phyloP scores from a whole-genome alignment of 2,329 filamentous ascomycete species.

The Penicillium sumatraense region DNA sequence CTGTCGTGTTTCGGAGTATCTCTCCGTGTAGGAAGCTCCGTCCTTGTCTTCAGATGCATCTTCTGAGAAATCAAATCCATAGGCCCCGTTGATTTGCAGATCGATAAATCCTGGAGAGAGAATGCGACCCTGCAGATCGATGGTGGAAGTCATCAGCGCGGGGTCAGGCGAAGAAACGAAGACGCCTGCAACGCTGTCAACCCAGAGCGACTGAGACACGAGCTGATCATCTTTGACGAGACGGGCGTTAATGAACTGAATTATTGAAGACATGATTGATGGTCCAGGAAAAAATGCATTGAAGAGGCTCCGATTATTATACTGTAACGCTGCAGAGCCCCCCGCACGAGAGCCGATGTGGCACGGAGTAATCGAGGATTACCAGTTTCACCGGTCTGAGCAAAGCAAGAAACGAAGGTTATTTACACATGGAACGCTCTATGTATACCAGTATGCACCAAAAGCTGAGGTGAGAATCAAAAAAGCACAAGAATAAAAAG shows the following conservation, averaged over 20 bases:
- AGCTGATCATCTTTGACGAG: conserved; percentile 41
- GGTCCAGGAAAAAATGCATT: background rate
- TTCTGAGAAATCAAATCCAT: conserved; percentile 42
- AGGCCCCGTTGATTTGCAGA: conserved; percentile 21
- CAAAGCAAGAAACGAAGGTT: conserved; percentile 19
- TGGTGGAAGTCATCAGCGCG: background rate
- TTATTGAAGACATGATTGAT: conserved; percentile 7
- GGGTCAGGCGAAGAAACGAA: conserved; percentile 9
- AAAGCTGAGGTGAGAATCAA: conserved; percentile 3
- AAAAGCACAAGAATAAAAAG: conserved; percentile 5
- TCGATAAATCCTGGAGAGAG: conserved; percentile 20
- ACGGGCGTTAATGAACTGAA: conserved; percentile 31
- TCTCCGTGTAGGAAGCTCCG: conserved; percentile 6
- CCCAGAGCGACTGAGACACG: conserved; percentile 31
- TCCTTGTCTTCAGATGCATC: conserved; percentile 2
- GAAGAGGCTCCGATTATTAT: background rate
- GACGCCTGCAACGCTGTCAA: conserved; percentile 11
- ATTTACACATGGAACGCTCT: conserved; percentile 33
- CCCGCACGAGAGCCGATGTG: background rate
- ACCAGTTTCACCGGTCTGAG: conserved; percentile 14
- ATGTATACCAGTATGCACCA: conserved; percentile 29
- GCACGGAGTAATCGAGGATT: background rate
- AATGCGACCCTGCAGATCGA: conserved; percentile 15
- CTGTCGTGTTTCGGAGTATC: conserved; percentile 12
- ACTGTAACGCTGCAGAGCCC: conserved; percentile 1